Evolutionary conservation across 2,329 filamentous ascomycete genomes (phyloP).

Genomic region (Chalaropsis ovoidea): DNA sequence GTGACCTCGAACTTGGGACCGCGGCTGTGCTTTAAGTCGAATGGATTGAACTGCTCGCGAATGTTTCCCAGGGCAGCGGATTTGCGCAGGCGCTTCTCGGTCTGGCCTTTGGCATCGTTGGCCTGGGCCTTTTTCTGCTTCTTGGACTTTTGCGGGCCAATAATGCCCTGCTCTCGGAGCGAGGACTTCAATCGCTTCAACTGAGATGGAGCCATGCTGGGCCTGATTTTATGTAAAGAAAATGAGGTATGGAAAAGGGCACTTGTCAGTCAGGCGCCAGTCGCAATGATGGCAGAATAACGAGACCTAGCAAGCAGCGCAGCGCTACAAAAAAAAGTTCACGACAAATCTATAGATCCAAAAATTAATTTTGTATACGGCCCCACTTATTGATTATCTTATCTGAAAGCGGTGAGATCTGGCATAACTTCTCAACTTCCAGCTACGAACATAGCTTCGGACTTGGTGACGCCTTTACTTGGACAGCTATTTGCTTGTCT

Average conservation of each 20-base stretch:
- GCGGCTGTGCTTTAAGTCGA: conserved; percentile 77
- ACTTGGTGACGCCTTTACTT: background rate
- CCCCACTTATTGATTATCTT: conserved; percentile 28
- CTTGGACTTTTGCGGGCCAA: conserved; percentile 86
- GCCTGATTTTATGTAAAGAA: conserved; percentile 26
- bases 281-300: background rate
- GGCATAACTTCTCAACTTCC: conserved; percentile 12
- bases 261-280: background rate
- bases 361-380: conserved; percentile 28
- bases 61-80: conserved; percentile 72
- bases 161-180: conserved; percentile 76
- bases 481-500: background rate
- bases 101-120: conserved; percentile 53
- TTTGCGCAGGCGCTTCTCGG: conserved; percentile 65
- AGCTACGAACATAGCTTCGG: background rate
- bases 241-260: background rate
- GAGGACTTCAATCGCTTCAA: conserved; percentile 91
- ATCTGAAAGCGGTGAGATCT: conserved; percentile 26
- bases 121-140: conserved; percentile 75
- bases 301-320: background rate
- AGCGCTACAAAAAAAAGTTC: conserved; percentile 1
- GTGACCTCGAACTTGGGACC: conserved; percentile 80
- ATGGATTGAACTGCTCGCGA: conserved; percentile 94
- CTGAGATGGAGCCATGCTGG: conserved; percentile 82
- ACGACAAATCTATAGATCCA: background rate